A percentile compares a stretch with the other conserved stretches of the same genome.
Evolutionary conservation across 225 moss, liverwort and hornwort species (phyloP).

Genomic region (Sphagnum contortum): DNA sequence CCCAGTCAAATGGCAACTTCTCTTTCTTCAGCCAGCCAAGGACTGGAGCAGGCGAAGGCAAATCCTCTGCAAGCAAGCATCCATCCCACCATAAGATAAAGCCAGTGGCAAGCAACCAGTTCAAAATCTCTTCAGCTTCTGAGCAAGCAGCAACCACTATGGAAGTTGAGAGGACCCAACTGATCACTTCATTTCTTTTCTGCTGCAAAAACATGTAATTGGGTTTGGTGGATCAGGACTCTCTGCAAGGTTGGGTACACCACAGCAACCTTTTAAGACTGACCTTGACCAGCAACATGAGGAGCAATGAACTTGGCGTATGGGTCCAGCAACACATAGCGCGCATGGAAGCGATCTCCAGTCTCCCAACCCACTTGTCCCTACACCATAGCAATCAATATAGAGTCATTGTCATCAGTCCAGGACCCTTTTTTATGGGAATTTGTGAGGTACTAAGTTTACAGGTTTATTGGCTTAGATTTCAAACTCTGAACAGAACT

Average conservation of each 20-base stretch:
- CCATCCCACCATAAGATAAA: neutral
- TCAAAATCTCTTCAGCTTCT: no score
- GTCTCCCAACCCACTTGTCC: conserved; percentile 84
- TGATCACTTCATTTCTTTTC: no score
- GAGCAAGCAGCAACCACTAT: no score
- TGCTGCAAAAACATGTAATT: no score
- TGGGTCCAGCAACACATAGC: conserved; percentile 77
- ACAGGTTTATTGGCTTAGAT: no score
- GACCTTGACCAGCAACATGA: conserved; percentile 81
- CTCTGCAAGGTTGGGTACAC: no score
- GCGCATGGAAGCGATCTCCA: conserved; percentile 77
- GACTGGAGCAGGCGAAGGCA: conserved; percentile 66
- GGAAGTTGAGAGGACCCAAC: no score
- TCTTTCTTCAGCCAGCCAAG: conserved; percentile 69
- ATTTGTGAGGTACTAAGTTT: no score
- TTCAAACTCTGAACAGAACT: no score
- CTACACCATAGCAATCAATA: conserved; percentile 21
- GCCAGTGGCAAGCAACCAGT: no score
- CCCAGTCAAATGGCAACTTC: conserved; percentile 67
- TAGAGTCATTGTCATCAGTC: neutral
- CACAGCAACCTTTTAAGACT: conserved; percentile 4
- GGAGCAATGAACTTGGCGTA: conserved; percentile 84
- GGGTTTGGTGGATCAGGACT: no score
- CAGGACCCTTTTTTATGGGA: no score
- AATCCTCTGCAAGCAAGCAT: conserved; percentile 28